Conservation (phyloP, 257 asterid genomes). For the Anisodus tanguticus region DNA sequence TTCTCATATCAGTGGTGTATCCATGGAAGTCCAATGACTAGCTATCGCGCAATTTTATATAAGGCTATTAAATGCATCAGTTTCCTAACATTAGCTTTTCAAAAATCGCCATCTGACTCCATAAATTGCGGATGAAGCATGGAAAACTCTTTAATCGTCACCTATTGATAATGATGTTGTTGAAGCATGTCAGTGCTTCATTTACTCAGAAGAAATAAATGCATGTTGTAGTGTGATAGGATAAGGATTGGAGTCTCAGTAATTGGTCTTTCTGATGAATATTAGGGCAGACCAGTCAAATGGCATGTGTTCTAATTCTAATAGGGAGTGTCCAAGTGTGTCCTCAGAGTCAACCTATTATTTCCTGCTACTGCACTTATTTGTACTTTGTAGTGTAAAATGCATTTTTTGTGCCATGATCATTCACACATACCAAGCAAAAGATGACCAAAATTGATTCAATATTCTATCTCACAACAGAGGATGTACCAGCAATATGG, state of each 20-base stretch:
- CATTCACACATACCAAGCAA: not conserved
- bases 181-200: not conserved
- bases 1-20: slow-evolving; percentile 3
- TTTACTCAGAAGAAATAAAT: not conserved
- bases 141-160: not conserved
- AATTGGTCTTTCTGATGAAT: not conserved
- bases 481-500: not conserved
- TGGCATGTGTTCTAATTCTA: not conserved
- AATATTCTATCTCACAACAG: not conserved
- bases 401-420: not conserved
- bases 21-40: not conserved
- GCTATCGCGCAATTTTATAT: not conserved
- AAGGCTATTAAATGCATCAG: not conserved
- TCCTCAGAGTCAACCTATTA: not conserved
- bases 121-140: not conserved
- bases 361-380: not conserved
- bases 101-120: not conserved
- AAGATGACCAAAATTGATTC: not conserved
- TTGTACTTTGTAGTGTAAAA: not conserved
- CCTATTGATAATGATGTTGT: not conserved
- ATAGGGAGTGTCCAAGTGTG: not conserved
- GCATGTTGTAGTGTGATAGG: not conserved
- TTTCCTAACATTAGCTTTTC: not conserved
- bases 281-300: not conserved
- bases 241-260: not conserved